Evolutionary conservation across 805 yeast genomes (phyloP).

Genomic region (Candida orba): DNA sequence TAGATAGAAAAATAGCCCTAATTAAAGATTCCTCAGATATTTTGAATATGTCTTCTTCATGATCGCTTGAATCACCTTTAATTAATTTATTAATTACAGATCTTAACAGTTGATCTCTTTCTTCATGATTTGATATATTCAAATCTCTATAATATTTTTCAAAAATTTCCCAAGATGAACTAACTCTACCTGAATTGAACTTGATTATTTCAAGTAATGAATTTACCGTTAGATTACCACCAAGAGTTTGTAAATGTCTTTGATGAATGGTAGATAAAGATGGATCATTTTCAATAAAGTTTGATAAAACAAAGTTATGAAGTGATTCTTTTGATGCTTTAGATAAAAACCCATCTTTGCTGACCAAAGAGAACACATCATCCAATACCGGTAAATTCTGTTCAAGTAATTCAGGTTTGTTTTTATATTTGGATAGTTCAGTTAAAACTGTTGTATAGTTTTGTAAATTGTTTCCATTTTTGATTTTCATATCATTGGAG

Average conservation of each 20-base stretch:
- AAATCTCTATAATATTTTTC: slow-evolving; percentile 21
- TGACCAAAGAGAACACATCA: slow-evolving; percentile 4
- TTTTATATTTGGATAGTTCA: not conserved
- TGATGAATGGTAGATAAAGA: slow-evolving; percentile 26
- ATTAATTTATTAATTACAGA: slow-evolving; percentile 26
- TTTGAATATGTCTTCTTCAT: slow-evolving; percentile 8
- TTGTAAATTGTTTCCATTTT: not conserved
- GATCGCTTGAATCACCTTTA: slow-evolving; percentile 6
- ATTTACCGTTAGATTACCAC: slow-evolving; percentile 15
- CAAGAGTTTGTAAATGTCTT: slow-evolving; percentile 20
- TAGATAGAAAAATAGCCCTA: slow-evolving; percentile 1
- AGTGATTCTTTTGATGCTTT: slow-evolving; percentile 6
- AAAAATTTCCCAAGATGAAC: slow-evolving; percentile 41
- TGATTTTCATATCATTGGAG: not conserved
- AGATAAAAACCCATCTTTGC: not conserved
- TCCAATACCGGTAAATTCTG: not conserved
- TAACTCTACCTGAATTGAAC: slow-evolving; percentile 47
- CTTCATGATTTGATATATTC: not conserved
- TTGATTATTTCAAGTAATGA: slow-evolving; percentile 29
- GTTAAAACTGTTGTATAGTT: not conserved
- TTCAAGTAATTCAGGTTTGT: not conserved
- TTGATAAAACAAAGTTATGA: slow-evolving; percentile 16
- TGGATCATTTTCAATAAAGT: slow-evolving; percentile 24
- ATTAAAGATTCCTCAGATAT: not conserved
- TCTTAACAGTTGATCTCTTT: slow-evolving; percentile 21